Evolutionary conservation across 495 filamentous ascomycete genomes (phyloP).

Genomic region (Paragyromitra xinjiangensis): DNA sequence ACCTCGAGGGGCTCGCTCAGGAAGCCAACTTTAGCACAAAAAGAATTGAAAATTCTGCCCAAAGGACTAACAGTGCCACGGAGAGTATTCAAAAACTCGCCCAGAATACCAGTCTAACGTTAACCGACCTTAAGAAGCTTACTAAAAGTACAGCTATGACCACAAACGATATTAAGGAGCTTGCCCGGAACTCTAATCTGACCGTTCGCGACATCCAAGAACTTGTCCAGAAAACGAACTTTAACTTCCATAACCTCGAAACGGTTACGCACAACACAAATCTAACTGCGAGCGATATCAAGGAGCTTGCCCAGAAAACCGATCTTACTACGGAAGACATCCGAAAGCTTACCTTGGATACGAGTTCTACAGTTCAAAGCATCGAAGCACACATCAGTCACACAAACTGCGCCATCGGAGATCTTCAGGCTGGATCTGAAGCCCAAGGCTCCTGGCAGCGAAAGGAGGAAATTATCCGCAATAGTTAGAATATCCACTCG

Average conservation of each 20-base stretch:
- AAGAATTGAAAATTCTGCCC: not conserved
- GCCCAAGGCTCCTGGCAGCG: not conserved
- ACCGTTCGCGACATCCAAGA: not conserved
- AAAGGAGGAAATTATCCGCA: not conserved
- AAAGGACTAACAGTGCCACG: not conserved
- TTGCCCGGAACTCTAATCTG: not conserved
- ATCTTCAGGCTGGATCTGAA: not conserved
- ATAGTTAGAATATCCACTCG: not conserved
- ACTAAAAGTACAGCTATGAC: not conserved
- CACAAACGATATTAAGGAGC: not conserved
- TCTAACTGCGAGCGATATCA: not conserved
- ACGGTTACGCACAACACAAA: not conserved
- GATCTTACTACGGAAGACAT: not conserved
- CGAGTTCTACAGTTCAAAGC: not conserved
- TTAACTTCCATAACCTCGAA: not conserved
- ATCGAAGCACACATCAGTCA: not conserved
- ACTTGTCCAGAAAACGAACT: slow-evolving; percentile 1
- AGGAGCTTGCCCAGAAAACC: not conserved
- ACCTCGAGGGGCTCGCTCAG: not conserved
- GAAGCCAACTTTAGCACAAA: not conserved
- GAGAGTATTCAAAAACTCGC: not conserved
- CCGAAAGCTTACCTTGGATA: not conserved
- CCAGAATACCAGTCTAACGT: not conserved
- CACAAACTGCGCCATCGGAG: not conserved
- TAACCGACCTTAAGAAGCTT: not conserved